Base-by-base conservation (phyloP, 768 basidiomycete genomes). In the Gelatoporia subvermispora region DNA sequence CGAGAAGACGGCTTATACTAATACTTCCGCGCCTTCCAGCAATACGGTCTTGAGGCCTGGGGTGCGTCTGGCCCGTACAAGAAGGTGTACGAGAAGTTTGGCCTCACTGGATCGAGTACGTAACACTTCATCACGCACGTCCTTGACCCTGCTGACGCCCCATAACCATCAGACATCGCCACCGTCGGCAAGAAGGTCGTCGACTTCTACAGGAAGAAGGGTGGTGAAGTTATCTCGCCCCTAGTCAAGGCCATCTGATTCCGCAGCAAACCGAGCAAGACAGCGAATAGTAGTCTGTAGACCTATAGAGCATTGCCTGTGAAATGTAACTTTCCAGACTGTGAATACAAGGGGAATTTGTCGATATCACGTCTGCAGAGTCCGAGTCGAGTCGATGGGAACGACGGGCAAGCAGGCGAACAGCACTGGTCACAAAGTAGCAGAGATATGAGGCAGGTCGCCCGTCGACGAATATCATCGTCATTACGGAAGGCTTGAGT, bases 81-180 rank as follows among this genome's bases (percentile, higher is more conserved):
- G 68, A 78, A 93, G 72, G 86, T 94, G 11, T 96, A 96, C 65
- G 87, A 88, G 72, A 89, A 91, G 68, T 88, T 91, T 58, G 89
- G 88, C 37, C 78, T 93, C 63, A 92, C 90, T 34, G 85, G 82
- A 13, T 64, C 76, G 40, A 86, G 82, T 86, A 68, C 44, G 81
- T 76, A 23, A 28, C 41, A 22, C 42, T 20, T 50, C 41, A 21
- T 53, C 28, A 20, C 43, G 50, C 41, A n/a, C 39, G 9, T 17
- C 9, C 4, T 16, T 4, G 9, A 22, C 8, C 2, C 17, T n/a
- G 11, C 17, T 11, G 2, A 39, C 42, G 40, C 35, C 38, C 34
- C 24, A 43, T 15, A 39, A 47, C 44, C 40, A 22, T 3, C 47
- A 84, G 85, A 88, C 65, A 86, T 96, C 60, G 88, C 92, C 38